Conservation (phyloP, 345 rosid species). For the Citrus inodora region DNA sequence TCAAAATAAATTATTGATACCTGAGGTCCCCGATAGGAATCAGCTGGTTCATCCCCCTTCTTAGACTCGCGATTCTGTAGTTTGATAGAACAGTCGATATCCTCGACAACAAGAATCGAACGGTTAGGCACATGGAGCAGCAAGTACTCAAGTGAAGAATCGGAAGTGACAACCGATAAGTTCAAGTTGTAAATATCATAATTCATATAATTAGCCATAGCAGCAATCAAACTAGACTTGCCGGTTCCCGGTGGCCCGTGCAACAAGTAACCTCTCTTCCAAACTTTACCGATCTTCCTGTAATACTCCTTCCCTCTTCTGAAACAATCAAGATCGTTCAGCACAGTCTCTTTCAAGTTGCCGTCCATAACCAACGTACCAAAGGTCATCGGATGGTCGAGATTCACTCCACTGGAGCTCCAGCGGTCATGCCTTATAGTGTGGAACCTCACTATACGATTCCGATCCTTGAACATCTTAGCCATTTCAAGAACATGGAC, state of each 20-base stretch:
- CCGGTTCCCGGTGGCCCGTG: slow-evolving; percentile 33
- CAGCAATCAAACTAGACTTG: slow-evolving; percentile 29
- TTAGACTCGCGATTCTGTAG: slow-evolving; percentile 26
- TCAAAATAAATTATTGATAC: neutral
- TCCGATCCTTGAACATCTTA: slow-evolving; percentile 25
- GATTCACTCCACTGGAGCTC: slow-evolving; percentile 19
- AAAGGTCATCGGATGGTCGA: slow-evolving; percentile 45
- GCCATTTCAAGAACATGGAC: slow-evolving; percentile 34
- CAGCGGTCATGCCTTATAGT: slow-evolving; percentile 29
- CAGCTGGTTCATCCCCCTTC: neutral
- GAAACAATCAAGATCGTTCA: slow-evolving; percentile 36
- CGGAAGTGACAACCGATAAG: slow-evolving; percentile 23
- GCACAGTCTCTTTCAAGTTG: slow-evolving; percentile 18
- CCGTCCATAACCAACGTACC: slow-evolving; percentile 41
- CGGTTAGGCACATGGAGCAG: slow-evolving; percentile 39
- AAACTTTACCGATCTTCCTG: slow-evolving; percentile 24
- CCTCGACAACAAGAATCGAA: slow-evolving; percentile 47
- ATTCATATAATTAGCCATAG: slow-evolving; percentile 32
- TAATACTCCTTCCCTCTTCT: slow-evolving; percentile 17
- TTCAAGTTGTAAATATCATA: slow-evolving; percentile 39
- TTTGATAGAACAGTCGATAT: slow-evolving; percentile 42
- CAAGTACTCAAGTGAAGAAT: slow-evolving; percentile 28
- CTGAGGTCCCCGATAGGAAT: neutral
- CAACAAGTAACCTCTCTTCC: slow-evolving; percentile 29
- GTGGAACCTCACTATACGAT: slow-evolving; percentile 26